A percentile compares a stretch with the other conserved stretches of the same genome.
These are phyloP conservation scores for Sparassis latifolia DNA, from an alignment of 1,284 basidiomycete genomes.

Conservation along the genomic window DNA sequence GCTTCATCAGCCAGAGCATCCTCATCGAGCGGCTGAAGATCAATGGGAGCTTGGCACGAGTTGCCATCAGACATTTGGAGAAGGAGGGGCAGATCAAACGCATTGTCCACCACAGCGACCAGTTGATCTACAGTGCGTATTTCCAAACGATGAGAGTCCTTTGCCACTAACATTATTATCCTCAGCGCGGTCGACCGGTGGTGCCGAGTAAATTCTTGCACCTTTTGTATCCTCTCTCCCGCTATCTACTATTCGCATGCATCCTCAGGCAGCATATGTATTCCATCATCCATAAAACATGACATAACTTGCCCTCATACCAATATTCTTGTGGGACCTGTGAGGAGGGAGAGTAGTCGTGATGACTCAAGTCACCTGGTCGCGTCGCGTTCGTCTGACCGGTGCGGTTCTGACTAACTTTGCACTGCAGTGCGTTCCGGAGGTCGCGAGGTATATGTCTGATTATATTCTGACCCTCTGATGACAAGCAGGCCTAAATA, in stretches of 20 bases:
- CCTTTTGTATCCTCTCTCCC: constrained; percentile 16
- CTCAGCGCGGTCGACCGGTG: constrained; percentile 57
- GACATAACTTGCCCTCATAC: constrained; percentile 20
- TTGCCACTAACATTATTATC: constrained; percentile 6
- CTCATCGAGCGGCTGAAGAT: constrained; percentile 97
- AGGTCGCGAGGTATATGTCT: no score
- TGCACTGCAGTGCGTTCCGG: no score
- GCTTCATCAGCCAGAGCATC: constrained; percentile 96
- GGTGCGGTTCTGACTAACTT: no score
- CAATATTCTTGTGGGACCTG: no score
- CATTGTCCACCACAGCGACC: constrained; percentile 93
- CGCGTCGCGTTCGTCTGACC: no score
- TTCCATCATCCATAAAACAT: constrained; percentile 22
- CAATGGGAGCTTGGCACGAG: constrained; percentile 91
- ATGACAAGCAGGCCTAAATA: no score
- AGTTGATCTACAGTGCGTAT: constrained; percentile 88
- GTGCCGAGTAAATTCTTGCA: constrained; percentile 46
- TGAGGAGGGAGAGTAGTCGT: no score
- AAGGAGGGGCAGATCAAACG: constrained; percentile 95
- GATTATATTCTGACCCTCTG: no score
- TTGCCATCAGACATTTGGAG: constrained; percentile 92
- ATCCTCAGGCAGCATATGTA: constrained; percentile 23
- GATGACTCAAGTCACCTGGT: no score
- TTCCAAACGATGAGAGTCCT: no score
- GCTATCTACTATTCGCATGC: constrained; percentile 21